Evolutionary conservation across 768 basidiomycete species (phyloP).

Genomic region (Galerina sulciceps): DNA sequence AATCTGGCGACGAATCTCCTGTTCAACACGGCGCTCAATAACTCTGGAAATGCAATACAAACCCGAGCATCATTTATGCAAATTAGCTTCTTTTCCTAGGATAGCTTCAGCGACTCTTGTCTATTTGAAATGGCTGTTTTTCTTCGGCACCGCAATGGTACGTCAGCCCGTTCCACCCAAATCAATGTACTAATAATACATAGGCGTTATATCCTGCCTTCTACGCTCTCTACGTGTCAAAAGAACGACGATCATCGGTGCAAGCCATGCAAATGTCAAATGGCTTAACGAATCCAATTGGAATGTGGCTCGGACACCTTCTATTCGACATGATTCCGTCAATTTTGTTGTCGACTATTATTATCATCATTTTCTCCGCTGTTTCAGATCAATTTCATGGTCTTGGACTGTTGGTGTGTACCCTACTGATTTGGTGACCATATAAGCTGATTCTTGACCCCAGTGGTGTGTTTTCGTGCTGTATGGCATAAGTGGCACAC

Average conservation of each 20-base stretch:
- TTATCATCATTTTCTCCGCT: constrained; percentile 63
- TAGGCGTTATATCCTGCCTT: constrained; percentile 82
- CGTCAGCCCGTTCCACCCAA: constrained; percentile 10
- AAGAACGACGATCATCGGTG: constrained; percentile 71
- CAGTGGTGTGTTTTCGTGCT: constrained; percentile 76
- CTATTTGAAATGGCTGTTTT: constrained; percentile 74
- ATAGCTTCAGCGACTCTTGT: constrained; percentile 57
- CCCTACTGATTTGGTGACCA: neutral
- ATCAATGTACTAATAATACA: neutral
- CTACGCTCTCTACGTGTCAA: constrained; percentile 76
- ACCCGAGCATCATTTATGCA: constrained; percentile 59
- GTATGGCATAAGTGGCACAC: constrained; percentile 69
- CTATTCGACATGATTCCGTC: constrained; percentile 71
- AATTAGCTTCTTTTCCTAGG: constrained; percentile 62
- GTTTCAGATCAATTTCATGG: constrained; percentile 68
- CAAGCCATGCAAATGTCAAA: constrained; percentile 86
- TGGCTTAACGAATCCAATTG: constrained; percentile 69
- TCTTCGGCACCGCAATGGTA: constrained; percentile 78
- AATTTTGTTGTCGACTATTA: constrained; percentile 64
- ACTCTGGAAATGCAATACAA: constrained; percentile 39
- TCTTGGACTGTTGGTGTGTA: constrained; percentile 60
- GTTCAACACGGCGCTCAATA: constrained; percentile 64
- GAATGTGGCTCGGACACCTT: constrained; percentile 81
- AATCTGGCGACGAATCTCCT: constrained; percentile 73
- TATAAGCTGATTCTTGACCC: neutral